These are phyloP conservation scores for Artemisia argyi DNA, from an alignment of 129 eudicot genomes.

Conservation along the genomic window DNA sequence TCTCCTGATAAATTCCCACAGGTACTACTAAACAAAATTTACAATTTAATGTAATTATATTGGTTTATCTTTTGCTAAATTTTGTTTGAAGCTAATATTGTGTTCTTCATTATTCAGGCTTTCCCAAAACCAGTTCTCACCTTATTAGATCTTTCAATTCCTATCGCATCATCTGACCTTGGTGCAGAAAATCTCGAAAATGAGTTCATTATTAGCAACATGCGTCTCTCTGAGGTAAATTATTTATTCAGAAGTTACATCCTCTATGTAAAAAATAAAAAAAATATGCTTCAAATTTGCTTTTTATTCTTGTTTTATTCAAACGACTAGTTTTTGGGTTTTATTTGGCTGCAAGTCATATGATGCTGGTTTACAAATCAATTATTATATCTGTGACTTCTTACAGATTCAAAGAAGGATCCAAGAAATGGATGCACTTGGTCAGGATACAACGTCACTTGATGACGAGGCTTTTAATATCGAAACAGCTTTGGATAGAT, in stretches of 20 bases:
- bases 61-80: background rate
- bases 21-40: constrained; percentile 29
- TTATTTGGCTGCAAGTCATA: background rate
- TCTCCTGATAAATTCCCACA: constrained; percentile 88
- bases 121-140: constrained; percentile 81
- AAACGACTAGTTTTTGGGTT: no score
- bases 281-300: no score
- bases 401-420: constrained; percentile 80
- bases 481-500: constrained; percentile 88
- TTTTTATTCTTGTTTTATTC: background rate
- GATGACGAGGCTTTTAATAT: constrained; percentile 80
- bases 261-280: no score
- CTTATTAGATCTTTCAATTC: constrained; percentile 78
- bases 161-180: constrained; percentile 93
- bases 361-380: background rate
- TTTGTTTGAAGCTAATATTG: constrained; percentile 2
- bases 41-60: no score
- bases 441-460: constrained; percentile 56
- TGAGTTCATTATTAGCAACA: constrained; percentile 70
- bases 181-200: constrained; percentile 95
- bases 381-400: background rate
- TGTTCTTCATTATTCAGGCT: constrained; percentile 42
- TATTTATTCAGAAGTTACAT: no score
- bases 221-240: constrained; percentile 67
- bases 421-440: constrained; percentile 56